These are phyloP conservation scores for Hansenula sp. DNA, from an alignment of 1,139 yeast genomes.

Conservation along the genomic window DNA sequence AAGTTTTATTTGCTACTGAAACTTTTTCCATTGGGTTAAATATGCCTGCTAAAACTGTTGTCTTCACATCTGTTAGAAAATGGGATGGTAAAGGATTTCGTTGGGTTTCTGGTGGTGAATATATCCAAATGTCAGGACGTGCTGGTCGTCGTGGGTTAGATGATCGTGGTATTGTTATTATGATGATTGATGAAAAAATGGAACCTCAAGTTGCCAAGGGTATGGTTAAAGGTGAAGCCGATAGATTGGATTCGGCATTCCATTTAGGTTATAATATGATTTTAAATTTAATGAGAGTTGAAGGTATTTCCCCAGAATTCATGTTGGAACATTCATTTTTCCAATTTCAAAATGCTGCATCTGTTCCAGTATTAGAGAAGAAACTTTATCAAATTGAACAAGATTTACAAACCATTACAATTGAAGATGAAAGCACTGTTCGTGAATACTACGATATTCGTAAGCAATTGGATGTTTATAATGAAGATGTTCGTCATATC, in stretches of 20 bases:
- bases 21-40: conserved; percentile 97
- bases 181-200: conserved; percentile 99
- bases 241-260: conserved; percentile 92
- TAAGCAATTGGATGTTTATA: conserved; percentile 65
- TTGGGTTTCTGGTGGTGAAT: conserved; percentile 99
- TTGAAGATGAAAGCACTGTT: conserved; percentile 73
- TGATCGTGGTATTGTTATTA: conserved; percentile 96
- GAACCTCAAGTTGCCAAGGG: conserved; percentile 99
- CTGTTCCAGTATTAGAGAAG: conserved; percentile 80
- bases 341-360: conserved; percentile 91
- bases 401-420: conserved; percentile 42
- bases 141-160: conserved; percentile 99
- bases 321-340: conserved; percentile 92
- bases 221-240: conserved; percentile 98
- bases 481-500: conserved; percentile 75
- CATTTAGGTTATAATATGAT: conserved; percentile 97
- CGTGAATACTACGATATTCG: conserved; percentile 81
- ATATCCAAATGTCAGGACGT: conserved; percentile 98
- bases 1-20: conserved; percentile 95
- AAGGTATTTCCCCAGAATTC: conserved; percentile 96
- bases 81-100: conserved; percentile 98
- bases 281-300: conserved; percentile 90
- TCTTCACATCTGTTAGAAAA: conserved; percentile 93
- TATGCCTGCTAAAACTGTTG: conserved; percentile 98
- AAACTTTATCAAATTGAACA: conserved; percentile 51